Conservation (phyloP, 1,284 basidiomycete species). For the Abortiporus biennis region DNA sequence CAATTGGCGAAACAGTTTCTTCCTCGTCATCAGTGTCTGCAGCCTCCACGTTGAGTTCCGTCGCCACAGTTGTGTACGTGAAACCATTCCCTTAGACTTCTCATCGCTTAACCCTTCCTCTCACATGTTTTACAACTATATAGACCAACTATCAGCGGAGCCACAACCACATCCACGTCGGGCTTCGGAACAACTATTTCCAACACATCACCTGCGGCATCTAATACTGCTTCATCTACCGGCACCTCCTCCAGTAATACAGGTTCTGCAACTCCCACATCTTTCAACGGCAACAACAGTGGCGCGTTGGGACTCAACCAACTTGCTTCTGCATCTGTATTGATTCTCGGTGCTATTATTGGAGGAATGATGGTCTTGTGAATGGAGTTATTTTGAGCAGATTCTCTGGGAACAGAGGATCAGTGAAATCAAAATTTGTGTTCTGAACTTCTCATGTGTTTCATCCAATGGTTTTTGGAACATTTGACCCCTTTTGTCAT, state of each 20-base stretch:
- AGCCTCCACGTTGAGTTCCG: constrained; percentile 6
- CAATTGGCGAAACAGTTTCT: constrained; percentile 27
- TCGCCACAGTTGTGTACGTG: background rate
- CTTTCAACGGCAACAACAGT: constrained; percentile 19
- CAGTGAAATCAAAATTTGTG: no score
- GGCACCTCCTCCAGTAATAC: constrained; percentile 9
- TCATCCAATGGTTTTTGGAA: no score
- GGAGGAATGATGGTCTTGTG: constrained; percentile 17
- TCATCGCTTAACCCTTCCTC: background rate
- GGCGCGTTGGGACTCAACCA: no score
- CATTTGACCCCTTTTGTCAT: no score
- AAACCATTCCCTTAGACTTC: no score
- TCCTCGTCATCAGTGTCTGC: constrained; percentile 16
- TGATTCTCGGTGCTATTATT: constrained; percentile 18
- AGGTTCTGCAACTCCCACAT: constrained; percentile 9
- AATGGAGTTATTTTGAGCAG: no score
- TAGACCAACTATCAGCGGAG: background rate
- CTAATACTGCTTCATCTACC: constrained; percentile 5
- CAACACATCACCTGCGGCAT: constrained; percentile 4
- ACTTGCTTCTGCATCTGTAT: constrained; percentile 18
- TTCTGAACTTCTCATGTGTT: no score
- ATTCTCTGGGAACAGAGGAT: no score
- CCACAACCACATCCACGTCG: constrained; percentile 10
- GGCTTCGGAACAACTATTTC: constrained; percentile 17
- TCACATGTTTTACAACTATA: no score